Conservation (phyloP, 768 basidiomycete species). For the Rhodotorula graminis region DNA sequence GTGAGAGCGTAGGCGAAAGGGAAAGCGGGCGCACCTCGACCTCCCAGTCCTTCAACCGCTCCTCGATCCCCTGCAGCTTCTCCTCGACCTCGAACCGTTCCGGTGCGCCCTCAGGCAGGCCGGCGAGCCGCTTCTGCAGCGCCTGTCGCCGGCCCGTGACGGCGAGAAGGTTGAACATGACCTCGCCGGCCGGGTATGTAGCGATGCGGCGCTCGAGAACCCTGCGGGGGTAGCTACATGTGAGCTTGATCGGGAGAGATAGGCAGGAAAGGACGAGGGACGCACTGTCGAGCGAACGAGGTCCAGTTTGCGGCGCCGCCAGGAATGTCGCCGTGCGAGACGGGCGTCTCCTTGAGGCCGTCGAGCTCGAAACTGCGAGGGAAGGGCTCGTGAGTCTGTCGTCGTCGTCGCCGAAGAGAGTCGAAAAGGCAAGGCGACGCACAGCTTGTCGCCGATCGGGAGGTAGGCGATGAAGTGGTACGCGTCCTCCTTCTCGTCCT, state of each 20-base stretch:
- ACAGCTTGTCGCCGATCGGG: conserved; percentile 68
- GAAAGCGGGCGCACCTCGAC: conserved; percentile 15
- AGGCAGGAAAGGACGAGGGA: too few relatives aligned
- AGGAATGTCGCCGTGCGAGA: conserved; percentile 71
- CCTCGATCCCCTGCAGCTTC: conserved; percentile 54
- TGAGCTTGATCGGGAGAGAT: neutral
- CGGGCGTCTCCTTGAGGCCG: conserved; percentile 71
- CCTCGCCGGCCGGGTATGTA: conserved; percentile 82
- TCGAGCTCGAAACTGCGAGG: conserved; percentile 62
- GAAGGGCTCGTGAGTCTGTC: neutral
- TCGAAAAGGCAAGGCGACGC: too few relatives aligned
- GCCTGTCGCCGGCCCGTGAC: conserved; percentile 48
- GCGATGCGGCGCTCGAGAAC: conserved; percentile 82
- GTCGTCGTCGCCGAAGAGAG: neutral
- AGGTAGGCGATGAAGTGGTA: conserved; percentile 96
- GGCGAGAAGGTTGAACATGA: conserved; percentile 57
- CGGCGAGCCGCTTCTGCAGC: conserved; percentile 71
- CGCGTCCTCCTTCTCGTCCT: conserved; percentile 69
- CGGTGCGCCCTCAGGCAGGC: conserved; percentile 51
- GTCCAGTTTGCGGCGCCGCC: conserved; percentile 71
- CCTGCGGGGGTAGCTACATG: neutral
- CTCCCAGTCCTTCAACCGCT: conserved; percentile 38
- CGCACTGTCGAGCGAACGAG: conserved; percentile 63
- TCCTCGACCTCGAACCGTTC: conserved; percentile 63
- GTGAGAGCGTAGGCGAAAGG: too few relatives aligned